Base-by-base conservation (phyloP, 2,329 filamentous ascomycete species). In the Paramyrothecium sp. region DNA sequence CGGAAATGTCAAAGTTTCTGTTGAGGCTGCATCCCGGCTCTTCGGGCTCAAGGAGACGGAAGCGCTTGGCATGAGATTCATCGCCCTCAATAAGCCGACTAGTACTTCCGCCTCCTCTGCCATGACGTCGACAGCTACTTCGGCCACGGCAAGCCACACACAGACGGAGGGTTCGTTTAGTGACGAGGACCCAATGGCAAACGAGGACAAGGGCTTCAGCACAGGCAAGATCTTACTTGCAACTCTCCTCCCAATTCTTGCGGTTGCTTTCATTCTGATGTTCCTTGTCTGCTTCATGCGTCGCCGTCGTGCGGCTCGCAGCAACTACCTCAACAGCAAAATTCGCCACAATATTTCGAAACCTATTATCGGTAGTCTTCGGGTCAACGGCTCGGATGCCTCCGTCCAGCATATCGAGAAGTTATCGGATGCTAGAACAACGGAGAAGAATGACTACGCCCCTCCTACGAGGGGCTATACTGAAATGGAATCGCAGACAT, bases 201-300 rank as follows among this genome's bases (percentile, higher is more conserved):
- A 60, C 13, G 53, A 58, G 41, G 41, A 56, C n/a, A 59, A 60
- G 11, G 69, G 65, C 23, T 50, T 73, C 7, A 69, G 61, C 21
- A 75, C 67, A 3, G 65, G 65, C 21, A 67, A 72, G 3, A 71
- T 80, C 21, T 65, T 81, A 7, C 63, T 80, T 16, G 79, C 77
- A 1, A 74, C 77, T 3, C 71, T 81, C 3, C 67, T 82, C 3
- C 78, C 79, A 2, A 61, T 81, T 16, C 60, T 79, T 1, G 64
- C 72, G 20, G 56, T 76, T 12, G 60, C 72, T 0, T 58, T 75
- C 4, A 58, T 73, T 10, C 60, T 73, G 19, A 63, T 73, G 61
- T 58, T 75, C 3, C 58, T 75, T 7, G 58, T 71, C 21, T 76
- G 69, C 57, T 70, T 71, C 54, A 56, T 73, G 46, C 65, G 68